Conservation (phyloP, 495 filamentous ascomycete genomes). For the Aspergillus steynii region DNA sequence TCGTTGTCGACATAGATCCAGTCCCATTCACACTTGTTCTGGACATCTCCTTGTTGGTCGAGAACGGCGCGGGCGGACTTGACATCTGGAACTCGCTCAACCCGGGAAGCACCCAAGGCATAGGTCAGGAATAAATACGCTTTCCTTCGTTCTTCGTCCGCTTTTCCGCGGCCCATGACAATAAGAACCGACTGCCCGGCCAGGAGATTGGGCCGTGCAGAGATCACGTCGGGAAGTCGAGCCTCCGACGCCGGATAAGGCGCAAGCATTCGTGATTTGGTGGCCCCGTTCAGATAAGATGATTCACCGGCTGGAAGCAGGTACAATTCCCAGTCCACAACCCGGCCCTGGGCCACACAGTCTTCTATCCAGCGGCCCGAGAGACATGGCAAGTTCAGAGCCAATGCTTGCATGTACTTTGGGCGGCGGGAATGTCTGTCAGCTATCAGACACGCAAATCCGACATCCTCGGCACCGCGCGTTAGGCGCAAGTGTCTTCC, state of each 20-base stretch:
- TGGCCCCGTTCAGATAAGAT: slow-evolving; percentile 69
- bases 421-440: slow-evolving; percentile 83
- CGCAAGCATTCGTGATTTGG: slow-evolving; percentile 69
- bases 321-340: slow-evolving; percentile 78
- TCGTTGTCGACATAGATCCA: slow-evolving; percentile 77
- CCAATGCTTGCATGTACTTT: slow-evolving; percentile 95
- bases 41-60: slow-evolving; percentile 44
- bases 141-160: slow-evolving; percentile 56
- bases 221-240: slow-evolving; percentile 56
- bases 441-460: slow-evolving; percentile 84
- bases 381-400: slow-evolving; percentile 84
- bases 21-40: slow-evolving; percentile 57
- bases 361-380: slow-evolving; percentile 77
- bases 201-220: slow-evolving; percentile 60
- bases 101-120: slow-evolving; percentile 68
- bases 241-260: slow-evolving; percentile 59
- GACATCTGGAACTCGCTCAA: slow-evolving; percentile 64
- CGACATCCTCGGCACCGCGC: slow-evolving; percentile 51
- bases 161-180: slow-evolving; percentile 68
- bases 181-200: slow-evolving; percentile 69
- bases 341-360: slow-evolving; percentile 57
- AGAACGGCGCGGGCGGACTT: slow-evolving; percentile 58
- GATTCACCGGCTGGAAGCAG: slow-evolving; percentile 86
- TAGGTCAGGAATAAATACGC: slow-evolving; percentile 73
- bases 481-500: slow-evolving; percentile 47